Conservation (phyloP, 2,329 filamentous ascomycete genomes). For the Colletotrichum sp. region DNA sequence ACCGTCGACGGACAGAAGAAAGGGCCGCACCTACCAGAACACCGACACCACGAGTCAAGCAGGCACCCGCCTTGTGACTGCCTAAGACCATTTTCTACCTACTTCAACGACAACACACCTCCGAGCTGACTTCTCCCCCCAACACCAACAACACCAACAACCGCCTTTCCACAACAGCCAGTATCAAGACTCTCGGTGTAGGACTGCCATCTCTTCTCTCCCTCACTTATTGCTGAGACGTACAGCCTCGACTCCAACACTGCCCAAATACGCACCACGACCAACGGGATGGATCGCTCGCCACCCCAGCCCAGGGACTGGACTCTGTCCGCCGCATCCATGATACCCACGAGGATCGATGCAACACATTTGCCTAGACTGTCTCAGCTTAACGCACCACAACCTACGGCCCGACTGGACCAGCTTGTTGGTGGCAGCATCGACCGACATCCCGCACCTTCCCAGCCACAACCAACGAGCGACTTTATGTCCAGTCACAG, state of each 20-base stretch:
- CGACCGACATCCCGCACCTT: not conserved
- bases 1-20: not conserved
- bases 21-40: not conserved
- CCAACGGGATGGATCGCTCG: not conserved
- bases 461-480: not conserved
- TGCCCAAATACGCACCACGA: not conserved
- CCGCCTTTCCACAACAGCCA: not conserved
- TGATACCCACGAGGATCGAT: not conserved
- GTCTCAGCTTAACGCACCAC: not conserved
- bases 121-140: not conserved
- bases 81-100: not conserved
- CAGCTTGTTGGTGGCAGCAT: not conserved
- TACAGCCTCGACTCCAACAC: not conserved
- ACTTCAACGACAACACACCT: not conserved
- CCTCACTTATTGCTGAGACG: not conserved
- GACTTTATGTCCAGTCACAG: not conserved
- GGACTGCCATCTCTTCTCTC: not conserved
- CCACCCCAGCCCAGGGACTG: not conserved
- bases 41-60: not conserved
- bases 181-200: not conserved
- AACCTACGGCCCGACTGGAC: not conserved
- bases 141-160: not conserved
- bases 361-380: not conserved
- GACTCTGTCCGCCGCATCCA: not conserved
- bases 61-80: not conserved